These are phyloP conservation scores for Zygosaccharomyces kombuchaensis DNA, from an alignment of 805 yeast genomes.

Conservation along the genomic window DNA sequence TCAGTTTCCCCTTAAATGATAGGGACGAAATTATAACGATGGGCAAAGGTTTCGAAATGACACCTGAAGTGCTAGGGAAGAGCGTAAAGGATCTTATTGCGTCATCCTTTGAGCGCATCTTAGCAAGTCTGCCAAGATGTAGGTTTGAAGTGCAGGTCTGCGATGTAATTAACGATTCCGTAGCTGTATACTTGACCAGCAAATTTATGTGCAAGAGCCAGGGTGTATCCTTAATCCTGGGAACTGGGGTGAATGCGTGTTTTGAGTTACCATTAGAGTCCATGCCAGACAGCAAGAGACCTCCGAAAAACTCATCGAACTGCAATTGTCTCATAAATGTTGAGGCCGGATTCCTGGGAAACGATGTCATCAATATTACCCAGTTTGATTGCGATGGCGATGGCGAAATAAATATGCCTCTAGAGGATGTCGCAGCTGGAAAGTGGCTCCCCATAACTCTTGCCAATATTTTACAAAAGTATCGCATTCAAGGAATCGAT, in stretches of 20 bases:
- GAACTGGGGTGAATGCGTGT: slow-evolving; percentile 63
- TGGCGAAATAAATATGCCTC: slow-evolving; percentile 22
- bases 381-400: slow-evolving; percentile 17
- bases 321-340: slow-evolving; percentile 21
- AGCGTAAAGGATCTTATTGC: slow-evolving; percentile 44
- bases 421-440: slow-evolving; percentile 30
- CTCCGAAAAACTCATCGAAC: background rate
- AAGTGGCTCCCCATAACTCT: slow-evolving; percentile 27
- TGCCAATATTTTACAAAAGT: slow-evolving; percentile 15
- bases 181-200: slow-evolving; percentile 61
- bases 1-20: slow-evolving; percentile 32
- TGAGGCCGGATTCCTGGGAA: slow-evolving; percentile 31
- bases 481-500: slow-evolving; percentile 6
- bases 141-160: slow-evolving; percentile 37
- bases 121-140: slow-evolving; percentile 4
- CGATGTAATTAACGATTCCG: slow-evolving; percentile 56
- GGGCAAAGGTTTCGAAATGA: slow-evolving; percentile 57
- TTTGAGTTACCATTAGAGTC: slow-evolving; percentile 29
- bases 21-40: slow-evolving; percentile 41
- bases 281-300: slow-evolving; percentile 18
- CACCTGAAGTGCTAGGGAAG: slow-evolving; percentile 39
- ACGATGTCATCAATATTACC: slow-evolving; percentile 14
- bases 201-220: slow-evolving; percentile 17
- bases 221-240: slow-evolving; percentile 53
- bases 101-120: slow-evolving; percentile 25